These are phyloP conservation scores for Uromyces viciae-fabae DNA, from an alignment of 1,284 basidiomycete species.

Conservation along the genomic window DNA sequence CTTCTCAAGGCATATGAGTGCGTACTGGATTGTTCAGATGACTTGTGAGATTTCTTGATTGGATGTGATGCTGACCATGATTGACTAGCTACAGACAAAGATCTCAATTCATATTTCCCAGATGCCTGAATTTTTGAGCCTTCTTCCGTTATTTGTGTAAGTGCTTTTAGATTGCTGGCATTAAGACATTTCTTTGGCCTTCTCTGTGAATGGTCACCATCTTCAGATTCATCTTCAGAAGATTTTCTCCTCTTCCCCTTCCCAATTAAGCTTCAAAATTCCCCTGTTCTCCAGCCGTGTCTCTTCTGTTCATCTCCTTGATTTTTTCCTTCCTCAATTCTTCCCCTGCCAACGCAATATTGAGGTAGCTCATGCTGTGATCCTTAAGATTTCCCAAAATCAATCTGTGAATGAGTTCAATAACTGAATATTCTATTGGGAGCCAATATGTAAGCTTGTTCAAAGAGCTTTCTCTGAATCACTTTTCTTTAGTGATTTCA, in stretches of 20 bases:
- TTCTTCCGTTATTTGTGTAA: not conserved
- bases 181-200: not conserved
- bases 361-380: not conserved
- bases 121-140: not conserved
- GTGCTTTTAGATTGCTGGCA: not conserved
- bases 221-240: not conserved
- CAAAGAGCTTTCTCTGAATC: not conserved
- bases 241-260: not conserved
- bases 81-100: not conserved
- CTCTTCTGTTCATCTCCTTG: not conserved
- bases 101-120: not conserved
- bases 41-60: not conserved
- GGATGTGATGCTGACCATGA: not conserved
- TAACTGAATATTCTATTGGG: not conserved
- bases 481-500: not conserved
- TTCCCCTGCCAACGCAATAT: not conserved
- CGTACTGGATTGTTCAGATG: not conserved
- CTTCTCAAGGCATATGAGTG: not conserved
- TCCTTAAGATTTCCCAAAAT: not conserved
- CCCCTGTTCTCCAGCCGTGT: not conserved
- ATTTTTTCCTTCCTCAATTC: not conserved
- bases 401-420: not conserved
- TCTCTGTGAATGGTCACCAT: not conserved
- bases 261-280: not conserved
- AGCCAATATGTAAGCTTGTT: not conserved